phyloP scores from a whole-genome alignment of 2,329 filamentous ascomycete species.

The Emmonsia crescens region DNA sequence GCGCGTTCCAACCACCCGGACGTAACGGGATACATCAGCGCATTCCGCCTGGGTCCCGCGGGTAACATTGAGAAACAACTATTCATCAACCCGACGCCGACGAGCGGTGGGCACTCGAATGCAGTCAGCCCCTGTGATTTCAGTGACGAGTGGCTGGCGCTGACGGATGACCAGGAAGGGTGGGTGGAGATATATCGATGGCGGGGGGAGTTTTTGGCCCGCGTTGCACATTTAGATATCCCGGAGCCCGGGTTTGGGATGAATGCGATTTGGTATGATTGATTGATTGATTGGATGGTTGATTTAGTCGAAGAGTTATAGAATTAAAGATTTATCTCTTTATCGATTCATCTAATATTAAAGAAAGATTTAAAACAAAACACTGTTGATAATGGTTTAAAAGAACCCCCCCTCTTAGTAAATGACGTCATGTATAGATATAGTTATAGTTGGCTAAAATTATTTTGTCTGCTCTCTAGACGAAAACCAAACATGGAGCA shows the following conservation, averaged over 20 bases:
- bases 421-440: neutral
- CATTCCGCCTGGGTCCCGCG: slow-evolving; percentile 57
- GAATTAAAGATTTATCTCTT: no score
- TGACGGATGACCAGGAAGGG: slow-evolving; percentile 80
- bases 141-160: slow-evolving; percentile 79
- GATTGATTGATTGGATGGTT: slow-evolving; percentile 2
- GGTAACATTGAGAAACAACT: slow-evolving; percentile 69
- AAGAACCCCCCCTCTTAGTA: no score
- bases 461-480: no score
- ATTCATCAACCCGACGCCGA: slow-evolving; percentile 72
- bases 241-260: slow-evolving; percentile 86
- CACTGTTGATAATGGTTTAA: no score
- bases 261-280: slow-evolving; percentile 95
- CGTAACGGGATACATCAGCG: slow-evolving; percentile 71
- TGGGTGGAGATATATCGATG: slow-evolving; percentile 83
- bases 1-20: slow-evolving; percentile 66
- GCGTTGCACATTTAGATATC: slow-evolving; percentile 66
- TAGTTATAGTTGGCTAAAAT: no score
- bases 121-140: slow-evolving; percentile 76
- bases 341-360: no score
- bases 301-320: neutral
- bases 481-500: no score
- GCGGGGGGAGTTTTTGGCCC: slow-evolving; percentile 66
- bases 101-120: slow-evolving; percentile 79
- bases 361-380: no score